Conservation (phyloP, 1,139 yeast species). For the Saccharomyces uvarum region DNA sequence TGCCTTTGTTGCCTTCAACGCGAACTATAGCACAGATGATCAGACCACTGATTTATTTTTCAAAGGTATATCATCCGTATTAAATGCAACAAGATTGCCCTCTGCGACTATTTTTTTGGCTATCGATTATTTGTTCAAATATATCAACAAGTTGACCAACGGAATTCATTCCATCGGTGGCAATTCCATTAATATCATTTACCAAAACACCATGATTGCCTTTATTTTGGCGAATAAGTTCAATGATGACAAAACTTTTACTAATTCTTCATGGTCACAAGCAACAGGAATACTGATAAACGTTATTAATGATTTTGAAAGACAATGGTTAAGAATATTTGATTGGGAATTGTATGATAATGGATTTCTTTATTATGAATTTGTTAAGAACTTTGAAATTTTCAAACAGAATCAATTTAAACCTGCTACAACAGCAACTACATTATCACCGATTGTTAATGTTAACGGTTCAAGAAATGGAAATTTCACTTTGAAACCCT, state of each 20-base stretch:
- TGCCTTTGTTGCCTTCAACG: conserved; percentile 49
- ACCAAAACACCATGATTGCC: conserved; percentile 58
- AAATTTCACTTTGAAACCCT: conserved; percentile 11
- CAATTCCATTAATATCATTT: conserved; percentile 40
- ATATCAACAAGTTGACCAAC: conserved; percentile 36
- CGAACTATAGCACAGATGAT: conserved; percentile 4
- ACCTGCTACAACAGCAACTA: conserved; percentile 7
- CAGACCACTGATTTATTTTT: conserved; percentile 50
- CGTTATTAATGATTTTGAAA: conserved; percentile 60
- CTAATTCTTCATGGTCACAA: conserved; percentile 90
- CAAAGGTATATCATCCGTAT: conserved; percentile 55
- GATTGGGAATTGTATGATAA: conserved; percentile 34
- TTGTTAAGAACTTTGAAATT: conserved; percentile 20
- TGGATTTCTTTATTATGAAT: conserved; percentile 27
- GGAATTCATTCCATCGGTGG: conserved; percentile 29
- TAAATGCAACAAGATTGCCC: conserved; percentile 86
- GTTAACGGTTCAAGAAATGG: not conserved
- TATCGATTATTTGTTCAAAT: conserved; percentile 53
- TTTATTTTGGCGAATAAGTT: conserved; percentile 85
- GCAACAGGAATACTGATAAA: conserved; percentile 73
- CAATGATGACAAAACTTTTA: conserved; percentile 93
- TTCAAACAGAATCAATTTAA: conserved; percentile 11
- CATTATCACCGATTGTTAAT: conserved; percentile 8
- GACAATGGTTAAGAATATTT: conserved; percentile 52
- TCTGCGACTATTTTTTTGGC: conserved; percentile 72